Evolutionary conservation across 2,329 filamentous ascomycete species (phyloP).

Genomic region (Mariannaea elegans): DNA sequence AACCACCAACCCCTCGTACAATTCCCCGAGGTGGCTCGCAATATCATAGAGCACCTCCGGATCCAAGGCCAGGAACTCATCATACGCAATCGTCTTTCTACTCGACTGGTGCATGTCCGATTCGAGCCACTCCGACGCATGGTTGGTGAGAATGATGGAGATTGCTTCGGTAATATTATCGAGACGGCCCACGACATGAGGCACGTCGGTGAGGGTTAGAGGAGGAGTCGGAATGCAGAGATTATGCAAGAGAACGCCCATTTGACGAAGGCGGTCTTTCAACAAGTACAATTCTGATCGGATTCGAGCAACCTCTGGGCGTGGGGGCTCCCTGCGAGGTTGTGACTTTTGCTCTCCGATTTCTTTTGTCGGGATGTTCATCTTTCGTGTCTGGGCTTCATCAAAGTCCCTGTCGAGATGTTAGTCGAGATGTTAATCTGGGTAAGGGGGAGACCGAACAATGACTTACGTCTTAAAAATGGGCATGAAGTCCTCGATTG

Average conservation of each 20-base stretch:
- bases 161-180: constrained; percentile 21
- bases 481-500: constrained; percentile 25
- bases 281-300: constrained; percentile 30
- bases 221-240: neutral
- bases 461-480: constrained; percentile 33
- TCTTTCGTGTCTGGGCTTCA: constrained; percentile 25
- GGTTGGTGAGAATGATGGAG: constrained; percentile 33
- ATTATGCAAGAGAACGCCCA: constrained; percentile 8
- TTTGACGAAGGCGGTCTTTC: constrained; percentile 28
- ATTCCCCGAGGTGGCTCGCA: constrained; percentile 16
- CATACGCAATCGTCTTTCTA: constrained; percentile 19
- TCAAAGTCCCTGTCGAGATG: constrained; percentile 29
- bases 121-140: constrained; percentile 39
- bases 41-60: constrained; percentile 30
- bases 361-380: constrained; percentile 18
- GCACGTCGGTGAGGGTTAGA: neutral
- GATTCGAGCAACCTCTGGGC: constrained; percentile 23
- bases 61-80: constrained; percentile 28
- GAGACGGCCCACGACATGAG: neutral
- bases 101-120: neutral
- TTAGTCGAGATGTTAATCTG: neutral
- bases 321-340: constrained; percentile 7
- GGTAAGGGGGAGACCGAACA: neutral
- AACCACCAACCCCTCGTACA: constrained; percentile 25
- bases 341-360: fast-evolving